Evolutionary conservation across 2,329 filamentous ascomycete genomes (phyloP).

Genomic region (Pestalotiopsis sp.): DNA sequence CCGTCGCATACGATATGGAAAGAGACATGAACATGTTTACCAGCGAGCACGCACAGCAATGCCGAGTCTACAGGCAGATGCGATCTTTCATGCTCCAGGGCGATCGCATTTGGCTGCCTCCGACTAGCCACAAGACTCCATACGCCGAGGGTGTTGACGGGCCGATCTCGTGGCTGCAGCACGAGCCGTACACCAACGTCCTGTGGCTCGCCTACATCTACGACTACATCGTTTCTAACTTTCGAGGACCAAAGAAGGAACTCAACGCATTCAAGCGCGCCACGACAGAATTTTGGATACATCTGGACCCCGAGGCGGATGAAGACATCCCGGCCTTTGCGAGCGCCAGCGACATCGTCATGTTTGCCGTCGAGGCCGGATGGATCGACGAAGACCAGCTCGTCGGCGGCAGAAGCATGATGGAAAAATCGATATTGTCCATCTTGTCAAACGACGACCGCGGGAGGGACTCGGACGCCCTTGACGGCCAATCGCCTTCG

Average conservation of each 20-base stretch:
- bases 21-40: constrained; percentile 61
- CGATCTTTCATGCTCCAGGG: constrained; percentile 56
- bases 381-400: constrained; percentile 59
- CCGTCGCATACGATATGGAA: constrained; percentile 61
- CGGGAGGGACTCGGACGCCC: constrained; percentile 1
- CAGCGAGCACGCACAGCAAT: constrained; percentile 61
- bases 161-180: constrained; percentile 54
- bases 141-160: constrained; percentile 49
- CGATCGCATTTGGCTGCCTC: constrained; percentile 51
- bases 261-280: constrained; percentile 46
- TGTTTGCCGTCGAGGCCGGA: constrained; percentile 58
- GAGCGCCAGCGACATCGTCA: constrained; percentile 57
- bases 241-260: constrained; percentile 47
- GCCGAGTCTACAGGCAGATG: constrained; percentile 64
- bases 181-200: constrained; percentile 65
- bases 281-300: constrained; percentile 55
- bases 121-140: constrained; percentile 46
- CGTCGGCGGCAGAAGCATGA: constrained; percentile 34
- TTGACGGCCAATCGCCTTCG: constrained; percentile 14
- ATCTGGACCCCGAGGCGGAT: constrained; percentile 54
- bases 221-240: constrained; percentile 50
- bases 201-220: constrained; percentile 67
- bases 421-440: constrained; percentile 34
- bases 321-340: constrained; percentile 51
- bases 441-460: constrained; percentile 22